Evolutionary conservation across 108 stramenopile genomes (phyloP).

Genomic region (Fragilaria crotonensis): DNA sequence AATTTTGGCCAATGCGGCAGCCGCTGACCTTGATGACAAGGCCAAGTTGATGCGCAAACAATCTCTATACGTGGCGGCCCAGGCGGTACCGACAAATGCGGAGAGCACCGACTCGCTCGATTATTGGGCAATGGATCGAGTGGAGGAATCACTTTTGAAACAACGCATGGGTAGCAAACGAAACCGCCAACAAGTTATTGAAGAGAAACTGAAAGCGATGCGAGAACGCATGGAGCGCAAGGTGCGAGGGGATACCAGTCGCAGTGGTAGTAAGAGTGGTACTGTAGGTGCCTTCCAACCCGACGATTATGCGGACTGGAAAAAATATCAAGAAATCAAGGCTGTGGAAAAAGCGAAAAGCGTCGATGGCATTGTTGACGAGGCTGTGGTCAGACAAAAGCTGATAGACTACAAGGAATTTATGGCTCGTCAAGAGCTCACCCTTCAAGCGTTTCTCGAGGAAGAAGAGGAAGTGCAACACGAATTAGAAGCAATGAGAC

Average conservation of each 20-base stretch:
- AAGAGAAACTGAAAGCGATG: conserved; percentile 48
- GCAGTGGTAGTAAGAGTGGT: too few relatives aligned
- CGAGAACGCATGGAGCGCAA: conserved; percentile 45
- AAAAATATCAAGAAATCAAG: conserved; percentile 42
- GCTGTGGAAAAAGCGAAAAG: background rate
- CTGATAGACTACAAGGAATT: background rate
- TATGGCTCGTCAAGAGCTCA: background rate
- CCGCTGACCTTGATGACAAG: background rate
- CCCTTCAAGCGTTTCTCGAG: background rate
- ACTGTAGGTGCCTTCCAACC: conserved; percentile 26
- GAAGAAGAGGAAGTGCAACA: background rate
- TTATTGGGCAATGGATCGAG: conserved; percentile 29
- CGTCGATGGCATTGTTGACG: background rate
- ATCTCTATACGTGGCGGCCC: background rate
- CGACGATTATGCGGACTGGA: conserved; percentile 48
- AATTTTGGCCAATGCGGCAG: background rate
- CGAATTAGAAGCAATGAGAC: background rate
- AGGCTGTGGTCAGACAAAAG: background rate
- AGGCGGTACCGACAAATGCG: conserved; percentile 1
- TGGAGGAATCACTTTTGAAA: conserved; percentile 27
- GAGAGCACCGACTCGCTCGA: conserved; percentile 16
- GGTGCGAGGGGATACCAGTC: conserved; percentile 20
- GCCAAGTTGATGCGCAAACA: background rate
- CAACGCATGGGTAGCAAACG: conserved; percentile 15
- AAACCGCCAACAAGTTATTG: too few relatives aligned